phyloP scores from a whole-genome alignment of 768 basidiomycete genomes.

The Mycena metata region DNA sequence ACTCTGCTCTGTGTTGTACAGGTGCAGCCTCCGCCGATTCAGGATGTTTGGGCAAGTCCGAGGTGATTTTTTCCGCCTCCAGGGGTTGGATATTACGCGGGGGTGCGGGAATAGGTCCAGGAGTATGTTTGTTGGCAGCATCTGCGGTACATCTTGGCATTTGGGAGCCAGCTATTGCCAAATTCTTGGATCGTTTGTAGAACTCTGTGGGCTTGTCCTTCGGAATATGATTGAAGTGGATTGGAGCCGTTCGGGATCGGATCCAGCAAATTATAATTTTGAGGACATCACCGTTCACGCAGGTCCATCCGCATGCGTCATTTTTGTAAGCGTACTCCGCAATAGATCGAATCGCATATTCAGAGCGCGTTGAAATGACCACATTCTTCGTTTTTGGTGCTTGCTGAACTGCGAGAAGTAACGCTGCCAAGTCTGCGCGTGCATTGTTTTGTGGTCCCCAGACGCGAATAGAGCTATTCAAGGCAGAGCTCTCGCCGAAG shows the following conservation, averaged over 20 bases:
- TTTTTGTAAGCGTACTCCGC: not conserved
- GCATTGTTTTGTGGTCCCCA: constrained; percentile 9
- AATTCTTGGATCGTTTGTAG: not conserved
- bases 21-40: not conserved
- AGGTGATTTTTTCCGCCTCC: not conserved
- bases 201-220: not conserved
- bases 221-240: not conserved
- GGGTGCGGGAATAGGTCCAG: not conserved
- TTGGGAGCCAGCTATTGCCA: not conserved
- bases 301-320: constrained; percentile 14
- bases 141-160: not conserved
- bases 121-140: not conserved
- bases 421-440: not conserved
- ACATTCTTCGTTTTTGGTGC: constrained; percentile 1
- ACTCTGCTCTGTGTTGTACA: not conserved
- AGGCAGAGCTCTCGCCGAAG: no score
- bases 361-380: constrained; percentile 4
- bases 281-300: constrained; percentile 9
- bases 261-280: constrained; percentile 5
- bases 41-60: not conserved
- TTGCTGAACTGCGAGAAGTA: not conserved
- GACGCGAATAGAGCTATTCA: not conserved
- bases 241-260: not conserved
- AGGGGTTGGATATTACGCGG: not conserved
- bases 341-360: constrained; percentile 9